A percentile compares a stretch with the other conserved stretches of the same genome.
Conservation (phyloP, 2,329 filamentous ascomycete genomes). For the Mycogone perniciosa region DNA sequence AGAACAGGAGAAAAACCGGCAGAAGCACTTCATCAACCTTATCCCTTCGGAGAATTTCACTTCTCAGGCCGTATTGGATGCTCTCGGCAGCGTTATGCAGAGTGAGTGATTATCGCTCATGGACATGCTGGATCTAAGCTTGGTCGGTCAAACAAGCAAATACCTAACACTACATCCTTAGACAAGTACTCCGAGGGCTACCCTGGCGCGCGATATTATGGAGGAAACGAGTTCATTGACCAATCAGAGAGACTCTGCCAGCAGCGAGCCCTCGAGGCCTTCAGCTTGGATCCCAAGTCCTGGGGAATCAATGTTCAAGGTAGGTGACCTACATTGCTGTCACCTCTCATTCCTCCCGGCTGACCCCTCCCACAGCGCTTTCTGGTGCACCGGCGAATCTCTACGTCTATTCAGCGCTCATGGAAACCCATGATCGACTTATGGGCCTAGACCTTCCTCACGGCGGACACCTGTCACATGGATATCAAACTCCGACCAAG, state of each 20-base stretch:
- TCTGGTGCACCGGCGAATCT: conserved; percentile 71
- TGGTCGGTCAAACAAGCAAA: too few relatives aligned
- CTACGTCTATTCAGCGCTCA: conserved; percentile 91
- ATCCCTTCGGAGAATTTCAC: conserved; percentile 96
- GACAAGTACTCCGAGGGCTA: conserved; percentile 99
- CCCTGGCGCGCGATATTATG: conserved; percentile 92
- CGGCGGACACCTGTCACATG: conserved; percentile 91
- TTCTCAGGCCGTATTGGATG: conserved; percentile 85
- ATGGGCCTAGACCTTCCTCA: conserved; percentile 97
- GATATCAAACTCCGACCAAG: conserved; percentile 89
- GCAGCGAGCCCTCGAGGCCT: conserved; percentile 80
- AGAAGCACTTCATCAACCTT: conserved; percentile 97
- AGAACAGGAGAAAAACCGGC: conserved; percentile 79
- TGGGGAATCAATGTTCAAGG: conserved; percentile 97
- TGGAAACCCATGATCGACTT: conserved; percentile 86
- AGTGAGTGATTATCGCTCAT: conserved; percentile 46
- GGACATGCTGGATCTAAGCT: neutral
- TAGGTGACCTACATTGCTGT: conserved; percentile 34
- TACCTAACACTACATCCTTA: conserved; percentile 33
- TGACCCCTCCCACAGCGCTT: conserved; percentile 49
- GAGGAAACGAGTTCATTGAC: conserved; percentile 94
- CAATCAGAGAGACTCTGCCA: conserved; percentile 85
- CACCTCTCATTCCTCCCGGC: neutral
- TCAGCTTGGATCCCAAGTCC: conserved; percentile 73
- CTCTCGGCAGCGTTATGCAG: conserved; percentile 89